Evolutionary conservation across 2,329 filamentous ascomycete species (phyloP).

Genomic region (Septoria linicola): DNA sequence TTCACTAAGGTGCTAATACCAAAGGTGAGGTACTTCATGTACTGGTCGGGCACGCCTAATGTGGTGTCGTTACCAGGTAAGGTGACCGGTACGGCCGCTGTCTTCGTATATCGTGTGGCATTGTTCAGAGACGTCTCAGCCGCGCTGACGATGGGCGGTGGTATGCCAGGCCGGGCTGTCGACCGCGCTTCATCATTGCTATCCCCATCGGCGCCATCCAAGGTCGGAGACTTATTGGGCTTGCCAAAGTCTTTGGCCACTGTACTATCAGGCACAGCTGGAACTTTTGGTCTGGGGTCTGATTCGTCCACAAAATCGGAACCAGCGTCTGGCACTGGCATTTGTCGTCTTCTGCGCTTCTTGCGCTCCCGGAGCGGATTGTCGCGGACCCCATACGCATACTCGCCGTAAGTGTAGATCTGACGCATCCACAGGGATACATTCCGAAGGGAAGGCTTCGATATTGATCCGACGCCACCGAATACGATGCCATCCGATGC

Average conservation of each 20-base stretch:
- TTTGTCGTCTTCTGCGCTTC: conserved; percentile 44
- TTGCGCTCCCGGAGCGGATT: conserved; percentile 68
- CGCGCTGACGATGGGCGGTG: conserved; percentile 48
- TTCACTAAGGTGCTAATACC: conserved; percentile 42
- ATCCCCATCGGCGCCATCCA: not conserved
- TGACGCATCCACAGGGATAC: conserved; percentile 85
- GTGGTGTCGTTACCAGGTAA: conserved; percentile 36
- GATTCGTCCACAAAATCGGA: conserved; percentile 14
- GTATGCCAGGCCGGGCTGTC: conserved; percentile 41
- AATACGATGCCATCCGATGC: conserved; percentile 84
- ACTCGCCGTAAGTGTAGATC: conserved; percentile 77
- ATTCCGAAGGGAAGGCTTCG: conserved; percentile 67
- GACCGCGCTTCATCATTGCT: conserved; percentile 12
- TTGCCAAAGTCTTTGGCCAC: conserved; percentile 19
- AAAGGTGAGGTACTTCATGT: conserved; percentile 53
- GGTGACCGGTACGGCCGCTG: conserved; percentile 23
- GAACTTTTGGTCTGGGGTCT: conserved; percentile 3
- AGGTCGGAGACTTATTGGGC: not conserved
- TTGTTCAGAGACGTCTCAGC: conserved; percentile 46
- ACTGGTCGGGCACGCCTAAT: conserved; percentile 47
- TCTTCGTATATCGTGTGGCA: conserved; percentile 41
- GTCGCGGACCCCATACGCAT: conserved; percentile 80
- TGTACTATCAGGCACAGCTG: conserved; percentile 11
- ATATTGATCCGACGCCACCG: conserved; percentile 72
- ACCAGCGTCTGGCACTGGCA: conserved; percentile 2